phyloP scores from a whole-genome alignment of 768 basidiomycete species.

The Gymnopilus junonius region DNA sequence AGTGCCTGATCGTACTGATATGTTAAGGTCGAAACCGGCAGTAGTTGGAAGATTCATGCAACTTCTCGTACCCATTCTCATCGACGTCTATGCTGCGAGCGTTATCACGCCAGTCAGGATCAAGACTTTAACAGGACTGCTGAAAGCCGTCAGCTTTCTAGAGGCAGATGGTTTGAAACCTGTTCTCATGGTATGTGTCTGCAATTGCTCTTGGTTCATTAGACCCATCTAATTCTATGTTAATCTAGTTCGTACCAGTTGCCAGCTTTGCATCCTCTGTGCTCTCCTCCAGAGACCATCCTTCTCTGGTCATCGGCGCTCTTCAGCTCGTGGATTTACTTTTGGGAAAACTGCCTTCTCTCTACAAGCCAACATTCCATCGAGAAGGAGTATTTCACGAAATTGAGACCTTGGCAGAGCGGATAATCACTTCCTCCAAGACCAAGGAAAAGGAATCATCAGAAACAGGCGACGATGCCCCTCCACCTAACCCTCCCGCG shows the following conservation, averaged over 20 bases:
- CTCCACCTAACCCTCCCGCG: conserved; percentile 39
- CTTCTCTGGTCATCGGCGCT: conserved; percentile 83
- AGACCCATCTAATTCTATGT: conserved; percentile 13
- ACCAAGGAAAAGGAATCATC: conserved; percentile 55
- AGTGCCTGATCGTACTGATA: conserved; percentile 65
- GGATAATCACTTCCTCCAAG: conserved; percentile 57
- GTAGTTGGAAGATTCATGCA: conserved; percentile 87
- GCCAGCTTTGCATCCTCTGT: conserved; percentile 96
- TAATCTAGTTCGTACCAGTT: conserved; percentile 81
- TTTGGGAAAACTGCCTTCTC: conserved; percentile 77
- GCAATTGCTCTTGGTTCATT: background rate
- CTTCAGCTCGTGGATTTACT: conserved; percentile 94
- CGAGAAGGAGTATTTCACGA: conserved; percentile 98
- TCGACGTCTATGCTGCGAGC: conserved; percentile 99
- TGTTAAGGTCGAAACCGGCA: conserved; percentile 74
- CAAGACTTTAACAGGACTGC: conserved; percentile 84
- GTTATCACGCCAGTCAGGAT: conserved; percentile 86
- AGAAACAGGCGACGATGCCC: conserved; percentile 38
- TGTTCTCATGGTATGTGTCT: conserved; percentile 71
- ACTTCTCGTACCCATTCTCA: conserved; percentile 88
- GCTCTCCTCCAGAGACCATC: conserved; percentile 90
- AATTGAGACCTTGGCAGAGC: conserved; percentile 76
- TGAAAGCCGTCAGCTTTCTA: conserved; percentile 92
- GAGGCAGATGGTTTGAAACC: conserved; percentile 74
- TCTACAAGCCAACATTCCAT: conserved; percentile 89